Percentiles rank a stretch among this genome's conserved stretches.
Evolutionary conservation across 2,329 filamentous ascomycete genomes (phyloP).

Genomic region (Ascosphaera apis): DNA sequence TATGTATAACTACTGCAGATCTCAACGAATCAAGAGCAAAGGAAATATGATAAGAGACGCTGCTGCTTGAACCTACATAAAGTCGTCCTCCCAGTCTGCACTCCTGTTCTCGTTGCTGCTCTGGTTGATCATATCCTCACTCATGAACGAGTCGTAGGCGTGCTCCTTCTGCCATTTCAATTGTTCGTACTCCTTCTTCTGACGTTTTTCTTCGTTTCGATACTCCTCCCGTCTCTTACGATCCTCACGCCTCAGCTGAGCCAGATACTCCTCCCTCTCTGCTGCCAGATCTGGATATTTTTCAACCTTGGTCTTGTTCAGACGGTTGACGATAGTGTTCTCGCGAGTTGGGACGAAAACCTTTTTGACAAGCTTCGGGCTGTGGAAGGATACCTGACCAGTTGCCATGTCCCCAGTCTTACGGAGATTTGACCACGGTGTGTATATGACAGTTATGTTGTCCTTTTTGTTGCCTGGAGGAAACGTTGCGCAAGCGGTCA

Average conservation of each 20-base stretch:
- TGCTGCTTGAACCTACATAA: constrained; percentile 41
- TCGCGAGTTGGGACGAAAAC: constrained; percentile 59
- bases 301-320: constrained; percentile 90
- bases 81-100: constrained; percentile 61
- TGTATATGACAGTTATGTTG: constrained; percentile 91
- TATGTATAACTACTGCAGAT: too few species aligned
- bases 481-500: not conserved
- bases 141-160: constrained; percentile 82
- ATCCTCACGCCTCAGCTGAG: constrained; percentile 49
- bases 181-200: constrained; percentile 54
- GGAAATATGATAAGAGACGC: too few species aligned
- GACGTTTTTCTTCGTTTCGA: constrained; percentile 18
- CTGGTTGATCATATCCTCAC: constrained; percentile 52
- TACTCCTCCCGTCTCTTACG: constrained; percentile 18
- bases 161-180: constrained; percentile 94
- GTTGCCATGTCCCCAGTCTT: constrained; percentile 92
- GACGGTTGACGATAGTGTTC: constrained; percentile 83
- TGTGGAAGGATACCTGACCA: constrained; percentile 87
- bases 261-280: constrained; percentile 57
- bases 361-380: constrained; percentile 59
- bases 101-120: constrained; percentile 70
- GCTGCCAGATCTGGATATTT: constrained; percentile 61
- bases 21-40: too few species aligned
- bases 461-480: constrained; percentile 82
- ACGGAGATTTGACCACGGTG: constrained; percentile 85